These are phyloP conservation scores for Castanea mollissima DNA, from an alignment of 306 rosid genomes.

Conservation along the genomic window DNA sequence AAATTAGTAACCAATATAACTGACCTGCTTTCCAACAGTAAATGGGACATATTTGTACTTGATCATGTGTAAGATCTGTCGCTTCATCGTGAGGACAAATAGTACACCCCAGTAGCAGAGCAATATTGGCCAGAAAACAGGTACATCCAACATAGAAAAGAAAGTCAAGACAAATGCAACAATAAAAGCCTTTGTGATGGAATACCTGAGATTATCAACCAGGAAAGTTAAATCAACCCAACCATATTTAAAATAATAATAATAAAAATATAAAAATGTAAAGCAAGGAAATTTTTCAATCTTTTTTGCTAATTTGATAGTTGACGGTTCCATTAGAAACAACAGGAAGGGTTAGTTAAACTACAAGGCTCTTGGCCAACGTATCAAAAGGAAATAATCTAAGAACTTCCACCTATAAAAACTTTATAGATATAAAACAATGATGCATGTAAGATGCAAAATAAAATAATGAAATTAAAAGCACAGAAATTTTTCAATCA, in stretches of 20 bases:
- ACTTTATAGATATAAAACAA: too few species aligned
- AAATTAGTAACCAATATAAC: neutral
- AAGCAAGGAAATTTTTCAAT: neutral
- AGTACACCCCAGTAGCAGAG: conserved; percentile 17
- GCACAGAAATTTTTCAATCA: too few species aligned
- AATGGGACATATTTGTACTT: conserved; percentile 15
- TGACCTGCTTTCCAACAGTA: conserved; percentile 4
- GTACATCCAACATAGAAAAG: conserved; percentile 16
- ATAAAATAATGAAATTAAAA: too few species aligned
- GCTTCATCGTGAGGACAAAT: neutral
- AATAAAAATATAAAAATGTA: neutral
- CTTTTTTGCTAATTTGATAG: too few species aligned
- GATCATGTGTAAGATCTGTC: conserved; percentile 15
- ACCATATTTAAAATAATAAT: neutral
- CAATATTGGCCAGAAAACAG: conserved; percentile 21
- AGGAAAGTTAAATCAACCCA: neutral
- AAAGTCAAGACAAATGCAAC: conserved; percentile 15
- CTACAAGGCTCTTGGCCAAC: neutral
- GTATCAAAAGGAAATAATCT: neutral
- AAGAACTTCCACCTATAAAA: neutral
- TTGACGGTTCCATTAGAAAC: too few species aligned
- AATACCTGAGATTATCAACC: conserved; percentile 12
- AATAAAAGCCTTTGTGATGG: conserved; percentile 17
- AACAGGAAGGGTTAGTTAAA: too few species aligned
- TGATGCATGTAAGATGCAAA: too few species aligned